These are phyloP conservation scores for Articulospora tetracladia DNA, from an alignment of 495 filamentous ascomycete species.

Conservation along the genomic window DNA sequence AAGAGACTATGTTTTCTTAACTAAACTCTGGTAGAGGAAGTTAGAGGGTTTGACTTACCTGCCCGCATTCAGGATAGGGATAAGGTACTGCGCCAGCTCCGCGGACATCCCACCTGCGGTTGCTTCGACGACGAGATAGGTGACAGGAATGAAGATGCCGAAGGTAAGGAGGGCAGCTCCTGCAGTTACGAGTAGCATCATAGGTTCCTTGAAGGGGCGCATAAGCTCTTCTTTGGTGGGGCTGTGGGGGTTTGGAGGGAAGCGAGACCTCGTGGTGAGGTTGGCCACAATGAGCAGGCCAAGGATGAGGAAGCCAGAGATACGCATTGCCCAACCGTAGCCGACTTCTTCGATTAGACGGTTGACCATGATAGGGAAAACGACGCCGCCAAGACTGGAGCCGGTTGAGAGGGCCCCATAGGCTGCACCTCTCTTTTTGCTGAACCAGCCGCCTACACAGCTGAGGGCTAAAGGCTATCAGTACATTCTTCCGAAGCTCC, in stretches of 20 bases:
- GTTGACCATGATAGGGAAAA: constrained; percentile 58
- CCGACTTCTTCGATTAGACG: constrained; percentile 5
- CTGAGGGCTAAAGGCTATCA: constrained; percentile 63
- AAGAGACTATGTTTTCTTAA: constrained; percentile 38
- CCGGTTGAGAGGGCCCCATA: constrained; percentile 65
- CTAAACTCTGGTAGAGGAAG: background rate
- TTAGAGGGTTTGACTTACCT: background rate
- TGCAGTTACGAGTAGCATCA: background rate
- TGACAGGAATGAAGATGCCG: background rate
- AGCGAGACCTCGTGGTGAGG: too few relatives aligned
- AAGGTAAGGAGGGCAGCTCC: background rate
- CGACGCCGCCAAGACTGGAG: constrained; percentile 66
- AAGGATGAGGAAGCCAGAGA: background rate
- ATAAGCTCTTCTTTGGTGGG: background rate
- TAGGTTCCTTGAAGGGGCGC: background rate
- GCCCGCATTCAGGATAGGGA: background rate
- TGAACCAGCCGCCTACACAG: constrained; percentile 72
- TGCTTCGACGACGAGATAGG: background rate
- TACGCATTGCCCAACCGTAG: background rate
- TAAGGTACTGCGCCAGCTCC: background rate
- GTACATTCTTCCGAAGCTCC: background rate
- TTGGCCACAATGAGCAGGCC: background rate
- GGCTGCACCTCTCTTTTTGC: constrained; percentile 60
- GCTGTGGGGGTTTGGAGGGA: too few relatives aligned
- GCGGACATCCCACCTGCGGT: background rate